Evolutionary conservation across 495 filamentous ascomycete species (phyloP).

Genomic region (Geopyxis carbonaria): DNA sequence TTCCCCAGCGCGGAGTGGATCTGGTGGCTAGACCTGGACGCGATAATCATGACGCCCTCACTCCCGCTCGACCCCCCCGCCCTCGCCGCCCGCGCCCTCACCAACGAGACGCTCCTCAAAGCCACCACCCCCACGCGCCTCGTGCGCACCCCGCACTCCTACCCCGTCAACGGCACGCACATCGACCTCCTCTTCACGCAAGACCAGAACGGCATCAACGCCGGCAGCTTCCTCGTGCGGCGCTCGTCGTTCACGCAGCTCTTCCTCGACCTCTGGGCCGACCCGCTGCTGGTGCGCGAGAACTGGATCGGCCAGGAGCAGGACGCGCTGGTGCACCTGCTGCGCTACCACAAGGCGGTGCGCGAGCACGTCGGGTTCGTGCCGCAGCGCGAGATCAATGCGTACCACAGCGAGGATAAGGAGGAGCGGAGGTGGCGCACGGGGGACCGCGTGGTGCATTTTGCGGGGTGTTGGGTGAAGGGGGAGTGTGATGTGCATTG

Average conservation of each 20-base stretch:
- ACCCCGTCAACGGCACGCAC: slow-evolving; percentile 11
- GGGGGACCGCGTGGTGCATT: slow-evolving; percentile 27
- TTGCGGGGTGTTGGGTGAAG: slow-evolving; percentile 29
- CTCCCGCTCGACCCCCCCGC: slow-evolving; percentile 14
- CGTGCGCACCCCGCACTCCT: slow-evolving; percentile 10
- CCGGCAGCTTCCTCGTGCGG: slow-evolving; percentile 27
- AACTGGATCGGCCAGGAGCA: slow-evolving; percentile 27
- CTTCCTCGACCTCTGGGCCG: slow-evolving; percentile 27
- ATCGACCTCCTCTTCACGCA: slow-evolving; percentile 27
- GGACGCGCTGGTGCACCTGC: slow-evolving; percentile 22
- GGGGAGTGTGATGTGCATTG: slow-evolving; percentile 20
- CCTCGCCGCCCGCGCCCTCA: slow-evolving; percentile 11
- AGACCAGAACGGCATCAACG: slow-evolving; percentile 29
- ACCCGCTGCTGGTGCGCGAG: slow-evolving; percentile 22
- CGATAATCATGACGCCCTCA: slow-evolving; percentile 28
- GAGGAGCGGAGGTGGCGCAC: slow-evolving; percentile 24
- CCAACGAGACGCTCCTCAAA: background rate
- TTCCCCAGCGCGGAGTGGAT: slow-evolving; percentile 28
- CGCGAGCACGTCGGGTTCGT: slow-evolving; percentile 25
- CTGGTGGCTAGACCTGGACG: slow-evolving; percentile 29
- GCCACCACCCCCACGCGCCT: background rate
- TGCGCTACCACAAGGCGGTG: slow-evolving; percentile 23
- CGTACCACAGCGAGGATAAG: slow-evolving; percentile 20
- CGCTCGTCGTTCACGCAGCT: slow-evolving; percentile 22
- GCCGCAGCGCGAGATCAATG: slow-evolving; percentile 24